Evolutionary conservation across 345 rosid genomes (phyloP).

Genomic region (Melaleuca alternifolia): DNA sequence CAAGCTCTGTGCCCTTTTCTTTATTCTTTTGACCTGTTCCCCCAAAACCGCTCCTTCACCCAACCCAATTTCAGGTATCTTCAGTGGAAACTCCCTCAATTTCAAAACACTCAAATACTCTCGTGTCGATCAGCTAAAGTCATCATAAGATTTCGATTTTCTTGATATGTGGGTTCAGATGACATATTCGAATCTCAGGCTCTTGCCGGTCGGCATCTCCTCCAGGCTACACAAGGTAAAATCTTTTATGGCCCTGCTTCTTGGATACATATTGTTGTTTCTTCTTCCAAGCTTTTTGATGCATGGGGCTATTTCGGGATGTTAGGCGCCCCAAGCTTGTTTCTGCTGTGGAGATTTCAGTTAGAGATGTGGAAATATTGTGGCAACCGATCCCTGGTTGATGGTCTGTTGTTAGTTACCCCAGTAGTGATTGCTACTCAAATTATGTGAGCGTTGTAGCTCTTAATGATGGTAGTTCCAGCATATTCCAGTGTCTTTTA

Average conservation of each 20-base stretch:
- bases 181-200: conserved; percentile 25
- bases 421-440: neutral
- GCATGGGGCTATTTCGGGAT: neutral
- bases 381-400: neutral
- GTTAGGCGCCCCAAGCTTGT: neutral
- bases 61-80: neutral
- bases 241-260: neutral
- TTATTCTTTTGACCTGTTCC: neutral
- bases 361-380: neutral
- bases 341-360: neutral
- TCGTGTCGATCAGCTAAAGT: neutral
- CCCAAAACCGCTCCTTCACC: neutral
- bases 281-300: neutral
- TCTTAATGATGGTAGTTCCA: neutral
- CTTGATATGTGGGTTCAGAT: conserved; percentile 13
- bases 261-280: neutral
- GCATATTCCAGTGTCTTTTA: neutral
- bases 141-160: neutral
- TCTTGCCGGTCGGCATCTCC: conserved; percentile 43
- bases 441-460: neutral
- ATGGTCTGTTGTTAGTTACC: neutral
- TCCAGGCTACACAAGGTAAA: conserved; percentile 57
- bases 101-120: neutral
- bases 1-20: neutral
- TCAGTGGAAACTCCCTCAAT: neutral